Percentiles rank a stretch among this genome's conserved stretches.
Evolutionary conservation across 371 early-diverging fungal species (phyloP).

Genomic region (Apophysomyces elegans): DNA sequence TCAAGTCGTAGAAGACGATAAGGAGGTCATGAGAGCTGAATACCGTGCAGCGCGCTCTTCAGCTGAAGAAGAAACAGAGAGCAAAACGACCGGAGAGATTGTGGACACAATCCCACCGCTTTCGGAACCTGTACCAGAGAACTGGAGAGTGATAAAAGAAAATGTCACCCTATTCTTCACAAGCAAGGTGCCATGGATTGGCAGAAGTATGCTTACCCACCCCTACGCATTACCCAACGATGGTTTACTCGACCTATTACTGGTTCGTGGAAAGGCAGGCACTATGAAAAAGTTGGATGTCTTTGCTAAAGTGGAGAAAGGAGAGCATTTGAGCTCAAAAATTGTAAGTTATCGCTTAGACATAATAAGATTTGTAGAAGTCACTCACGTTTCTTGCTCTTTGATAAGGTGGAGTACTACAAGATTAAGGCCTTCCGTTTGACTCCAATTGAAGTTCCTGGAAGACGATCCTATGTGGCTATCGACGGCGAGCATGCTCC

Average conservation of each 20-base stretch:
- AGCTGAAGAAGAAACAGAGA: not conserved
- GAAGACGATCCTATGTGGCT: constrained; percentile 53
- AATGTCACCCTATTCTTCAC: constrained; percentile 53
- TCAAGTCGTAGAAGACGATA: constrained; percentile 52
- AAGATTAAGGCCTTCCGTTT: constrained; percentile 65
- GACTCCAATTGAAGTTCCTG: constrained; percentile 43
- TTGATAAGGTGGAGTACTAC: constrained; percentile 61
- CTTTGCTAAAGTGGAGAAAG: constrained; percentile 56
- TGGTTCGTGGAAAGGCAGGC: constrained; percentile 46
- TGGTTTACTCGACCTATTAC: constrained; percentile 57
- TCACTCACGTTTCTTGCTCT: not conserved
- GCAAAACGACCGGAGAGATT: constrained; percentile 13
- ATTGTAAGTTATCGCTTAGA: constrained; percentile 38
- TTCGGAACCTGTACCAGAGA: constrained; percentile 47
- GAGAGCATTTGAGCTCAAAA: constrained; percentile 52
- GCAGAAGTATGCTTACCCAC: constrained; percentile 57
- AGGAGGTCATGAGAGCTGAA: constrained; percentile 41
- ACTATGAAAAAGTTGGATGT: constrained; percentile 38
- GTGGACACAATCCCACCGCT: constrained; percentile 40
- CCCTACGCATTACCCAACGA: constrained; percentile 65
- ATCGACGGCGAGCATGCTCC: constrained; percentile 71
- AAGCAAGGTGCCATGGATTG: constrained; percentile 61
- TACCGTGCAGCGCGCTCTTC: constrained; percentile 18
- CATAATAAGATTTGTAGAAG: not conserved
- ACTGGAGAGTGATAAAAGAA: constrained; percentile 56